Evolutionary conservation across 176 grass and related monocot genomes (phyloP).

Genomic region (Ensete glaucum): DNA sequence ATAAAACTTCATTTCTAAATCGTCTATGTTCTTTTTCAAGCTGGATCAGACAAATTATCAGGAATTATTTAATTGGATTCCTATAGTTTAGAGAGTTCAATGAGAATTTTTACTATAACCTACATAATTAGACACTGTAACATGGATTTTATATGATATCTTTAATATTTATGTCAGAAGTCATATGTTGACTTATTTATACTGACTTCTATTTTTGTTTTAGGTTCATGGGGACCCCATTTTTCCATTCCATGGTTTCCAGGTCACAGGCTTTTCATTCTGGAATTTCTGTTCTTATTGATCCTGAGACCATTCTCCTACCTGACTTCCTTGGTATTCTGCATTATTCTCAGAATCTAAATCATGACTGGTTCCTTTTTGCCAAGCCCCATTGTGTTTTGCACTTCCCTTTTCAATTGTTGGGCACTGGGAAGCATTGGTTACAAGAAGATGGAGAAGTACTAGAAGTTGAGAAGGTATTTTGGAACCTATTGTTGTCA

Average conservation of each 20-base stretch:
- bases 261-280: constrained; percentile 44
- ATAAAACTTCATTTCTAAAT: too few species aligned
- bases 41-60: neutral
- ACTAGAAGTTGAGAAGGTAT: constrained; percentile 40
- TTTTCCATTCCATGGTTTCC: constrained; percentile 77
- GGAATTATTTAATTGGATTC: neutral
- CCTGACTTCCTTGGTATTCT: constrained; percentile 35
- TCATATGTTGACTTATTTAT: neutral
- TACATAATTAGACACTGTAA: neutral
- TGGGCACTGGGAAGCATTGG: constrained; percentile 30
- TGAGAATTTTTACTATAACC: neutral
- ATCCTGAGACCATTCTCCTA: constrained; percentile 51
- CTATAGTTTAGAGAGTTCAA: neutral
- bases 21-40: neutral
- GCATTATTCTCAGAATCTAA: constrained; percentile 26
- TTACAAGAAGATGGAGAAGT: constrained; percentile 20
- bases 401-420: constrained; percentile 32
- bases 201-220: neutral
- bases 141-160: neutral
- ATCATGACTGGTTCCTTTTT: constrained; percentile 59
- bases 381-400: constrained; percentile 33
- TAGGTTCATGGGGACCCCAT: constrained; percentile 69
- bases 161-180: neutral
- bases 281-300: constrained; percentile 52
- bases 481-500: neutral